phyloP scores from a whole-genome alignment of 164 flowering plant genomes.

The Stephania yunnanensis region DNA sequence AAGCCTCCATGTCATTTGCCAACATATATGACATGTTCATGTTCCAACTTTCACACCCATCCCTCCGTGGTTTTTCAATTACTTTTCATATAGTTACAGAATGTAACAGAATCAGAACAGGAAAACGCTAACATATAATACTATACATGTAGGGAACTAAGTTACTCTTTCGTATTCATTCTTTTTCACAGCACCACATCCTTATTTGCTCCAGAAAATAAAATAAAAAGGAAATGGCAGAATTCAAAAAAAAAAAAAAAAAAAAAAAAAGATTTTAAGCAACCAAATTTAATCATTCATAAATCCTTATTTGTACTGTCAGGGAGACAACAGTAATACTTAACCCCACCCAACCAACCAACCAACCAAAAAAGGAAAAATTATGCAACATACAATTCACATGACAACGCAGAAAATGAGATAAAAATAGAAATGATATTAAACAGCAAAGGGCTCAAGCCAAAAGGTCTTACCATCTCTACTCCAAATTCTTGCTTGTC shows the following conservation, averaged over 20 bases:
- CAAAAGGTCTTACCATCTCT: conserved; percentile 58
- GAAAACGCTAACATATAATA: background rate
- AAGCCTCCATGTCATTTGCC: too few relatives aligned
- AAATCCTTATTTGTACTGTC: too few relatives aligned
- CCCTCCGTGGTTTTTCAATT: too few relatives aligned
- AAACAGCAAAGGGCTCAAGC: background rate
- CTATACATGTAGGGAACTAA: background rate
- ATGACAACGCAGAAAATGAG: background rate
- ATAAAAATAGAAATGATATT: background rate
- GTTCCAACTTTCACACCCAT: too few relatives aligned
- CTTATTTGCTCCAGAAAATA: too few relatives aligned
- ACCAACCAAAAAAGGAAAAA: background rate
- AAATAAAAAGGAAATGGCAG: too few relatives aligned
- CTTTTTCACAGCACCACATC: too few relatives aligned
- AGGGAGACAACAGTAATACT: background rate
- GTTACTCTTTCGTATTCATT: background rate
- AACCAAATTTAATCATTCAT: too few relatives aligned
- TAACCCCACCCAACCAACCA: background rate
- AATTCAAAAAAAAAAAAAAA: background rate
- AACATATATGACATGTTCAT: too few relatives aligned
- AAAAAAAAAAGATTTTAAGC: background rate
- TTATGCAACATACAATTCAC: background rate
- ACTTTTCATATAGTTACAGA: too few relatives aligned
- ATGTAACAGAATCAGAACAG: background rate
- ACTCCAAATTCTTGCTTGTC: conserved; percentile 95